phyloP scores from a whole-genome alignment of 1,284 basidiomycete species.

The Ganoderma sp. region DNA sequence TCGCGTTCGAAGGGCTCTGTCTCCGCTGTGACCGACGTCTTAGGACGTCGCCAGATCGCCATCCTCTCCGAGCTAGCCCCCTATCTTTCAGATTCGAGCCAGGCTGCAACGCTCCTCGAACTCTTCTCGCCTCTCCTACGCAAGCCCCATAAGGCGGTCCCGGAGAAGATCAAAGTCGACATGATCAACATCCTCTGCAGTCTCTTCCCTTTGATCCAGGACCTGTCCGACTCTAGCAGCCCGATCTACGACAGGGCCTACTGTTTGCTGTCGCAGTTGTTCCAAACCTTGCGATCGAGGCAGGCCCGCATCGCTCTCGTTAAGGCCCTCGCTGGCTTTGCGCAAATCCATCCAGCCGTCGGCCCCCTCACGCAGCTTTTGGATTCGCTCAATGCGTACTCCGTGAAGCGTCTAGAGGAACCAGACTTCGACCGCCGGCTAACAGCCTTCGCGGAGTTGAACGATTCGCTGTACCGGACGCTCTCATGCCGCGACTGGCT shows the following conservation, averaged over 20 bases:
- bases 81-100: conserved; percentile 71
- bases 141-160: conserved; percentile 76
- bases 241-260: conserved; percentile 64
- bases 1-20: conserved; percentile 61
- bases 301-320: conserved; percentile 73
- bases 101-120: conserved; percentile 77
- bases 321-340: conserved; percentile 67
- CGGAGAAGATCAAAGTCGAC: conserved; percentile 89
- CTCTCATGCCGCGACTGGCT: conserved; percentile 76
- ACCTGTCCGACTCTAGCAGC: conserved; percentile 59
- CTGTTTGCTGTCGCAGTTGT: conserved; percentile 73
- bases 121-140: conserved; percentile 86
- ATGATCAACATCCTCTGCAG: conserved; percentile 79
- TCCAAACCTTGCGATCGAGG: conserved; percentile 77
- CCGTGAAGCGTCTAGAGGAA: conserved; percentile 83
- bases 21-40: conserved; percentile 66
- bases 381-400: conserved; percentile 86
- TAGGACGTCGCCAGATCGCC: conserved; percentile 83
- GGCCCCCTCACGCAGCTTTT: conserved; percentile 60
- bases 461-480: conserved; percentile 60
- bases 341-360: conserved; percentile 57
- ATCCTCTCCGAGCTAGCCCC: conserved; percentile 85
- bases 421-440: conserved; percentile 93
- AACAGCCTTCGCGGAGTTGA: conserved; percentile 77
- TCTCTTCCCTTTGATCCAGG: conserved; percentile 77